Evolutionary conservation across 257 asterid species (phyloP).

Genomic region (Perilla frutescens): DNA sequence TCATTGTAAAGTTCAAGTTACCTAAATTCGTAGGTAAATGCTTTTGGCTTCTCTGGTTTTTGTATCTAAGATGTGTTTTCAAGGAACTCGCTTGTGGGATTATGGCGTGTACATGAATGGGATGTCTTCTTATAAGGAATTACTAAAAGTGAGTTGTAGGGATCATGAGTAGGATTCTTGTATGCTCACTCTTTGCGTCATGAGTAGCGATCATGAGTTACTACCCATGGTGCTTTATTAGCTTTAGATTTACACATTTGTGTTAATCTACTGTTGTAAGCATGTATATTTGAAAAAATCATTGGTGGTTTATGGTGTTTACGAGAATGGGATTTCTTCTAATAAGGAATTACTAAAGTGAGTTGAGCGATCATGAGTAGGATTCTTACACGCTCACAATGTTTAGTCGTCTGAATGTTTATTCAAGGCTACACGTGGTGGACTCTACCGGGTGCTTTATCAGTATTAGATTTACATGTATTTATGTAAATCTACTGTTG

Average conservation of each 20-base stretch:
- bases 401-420: background rate
- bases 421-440: constrained; percentile 4
- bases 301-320: background rate
- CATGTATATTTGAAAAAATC: background rate
- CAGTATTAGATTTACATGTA: background rate
- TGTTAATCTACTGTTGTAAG: background rate
- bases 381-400: background rate
- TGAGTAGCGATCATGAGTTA: background rate
- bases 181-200: background rate
- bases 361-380: background rate
- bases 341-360: constrained; percentile 10
- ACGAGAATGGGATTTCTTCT: background rate
- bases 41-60: background rate
- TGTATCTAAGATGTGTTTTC: constrained; percentile 26
- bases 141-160: constrained; percentile 12
- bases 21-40: background rate
- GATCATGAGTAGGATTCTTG: background rate
- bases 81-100: background rate
- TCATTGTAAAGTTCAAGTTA: background rate
- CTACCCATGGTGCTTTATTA: background rate
- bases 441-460: background rate
- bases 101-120: background rate
- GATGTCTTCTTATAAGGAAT: constrained; percentile 23
- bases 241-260: background rate
- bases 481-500: background rate